phyloP scores from a whole-genome alignment of 768 basidiomycete species.

The Termitomyces titanicus region DNA sequence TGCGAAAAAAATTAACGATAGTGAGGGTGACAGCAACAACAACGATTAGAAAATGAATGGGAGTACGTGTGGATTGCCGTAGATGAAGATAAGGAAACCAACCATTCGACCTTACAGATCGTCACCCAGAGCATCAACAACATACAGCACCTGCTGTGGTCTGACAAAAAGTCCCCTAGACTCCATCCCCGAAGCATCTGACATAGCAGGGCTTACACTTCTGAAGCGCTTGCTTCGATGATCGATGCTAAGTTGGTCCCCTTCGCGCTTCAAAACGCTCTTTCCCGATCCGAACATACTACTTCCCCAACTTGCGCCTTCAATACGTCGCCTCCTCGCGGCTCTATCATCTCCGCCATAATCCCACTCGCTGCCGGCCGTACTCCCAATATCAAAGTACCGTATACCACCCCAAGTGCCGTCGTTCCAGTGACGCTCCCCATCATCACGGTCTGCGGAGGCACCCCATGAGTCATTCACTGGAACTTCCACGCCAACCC shows the following conservation, averaged over 20 bases:
- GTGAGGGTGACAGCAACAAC: conserved; percentile 5
- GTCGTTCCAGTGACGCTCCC: conserved; percentile 83
- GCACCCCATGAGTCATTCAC: conserved; percentile 35
- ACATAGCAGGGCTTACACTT: conserved; percentile 64
- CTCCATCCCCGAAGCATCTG: conserved; percentile 49
- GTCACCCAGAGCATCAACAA: conserved; percentile 75
- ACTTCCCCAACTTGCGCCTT: conserved; percentile 26
- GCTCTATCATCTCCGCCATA: conserved; percentile 50
- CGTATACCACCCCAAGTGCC: conserved; percentile 78
- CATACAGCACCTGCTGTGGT: conserved; percentile 84
- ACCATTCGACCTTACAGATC: conserved; percentile 40
- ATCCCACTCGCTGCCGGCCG: conserved; percentile 55
- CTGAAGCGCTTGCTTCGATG: conserved; percentile 63
- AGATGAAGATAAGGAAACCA: not conserved
- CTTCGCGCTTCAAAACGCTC: conserved; percentile 35
- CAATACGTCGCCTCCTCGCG: conserved; percentile 40
- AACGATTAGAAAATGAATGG: conserved; percentile 2
- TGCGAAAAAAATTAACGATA: conserved; percentile 11
- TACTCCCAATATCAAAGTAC: conserved; percentile 74
- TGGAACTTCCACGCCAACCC: conserved; percentile 91
- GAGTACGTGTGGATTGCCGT: not conserved
- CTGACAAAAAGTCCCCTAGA: conserved; percentile 78
- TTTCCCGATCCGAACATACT: conserved; percentile 23
- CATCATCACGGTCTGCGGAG: conserved; percentile 21
- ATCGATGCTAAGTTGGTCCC: conserved; percentile 45